Evolutionary conservation across 331 rosid species (phyloP), one percentile per base, ranked within the genome.

Genomic region (Quercus tomentella): DNA sequence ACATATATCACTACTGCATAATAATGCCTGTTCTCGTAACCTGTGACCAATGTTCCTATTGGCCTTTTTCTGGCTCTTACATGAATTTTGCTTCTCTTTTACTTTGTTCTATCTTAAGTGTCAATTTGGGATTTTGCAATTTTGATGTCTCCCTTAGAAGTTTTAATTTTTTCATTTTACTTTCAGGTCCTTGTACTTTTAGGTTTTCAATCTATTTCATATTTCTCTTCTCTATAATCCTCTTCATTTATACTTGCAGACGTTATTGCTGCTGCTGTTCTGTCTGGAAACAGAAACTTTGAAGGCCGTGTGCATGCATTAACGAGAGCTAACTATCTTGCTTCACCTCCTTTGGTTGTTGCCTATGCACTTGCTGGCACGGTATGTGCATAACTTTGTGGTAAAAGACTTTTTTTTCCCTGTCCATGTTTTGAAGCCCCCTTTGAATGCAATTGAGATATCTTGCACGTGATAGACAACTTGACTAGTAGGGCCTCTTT

Each of bases 281-380:
- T 85, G 20, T 85, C 89, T 56, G 85, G 89, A 69, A 86, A 86
- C 56, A 21, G 84, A 33, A 86, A 88, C 71, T 84, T 86, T 72
- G 88, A 88, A 75, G 89, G 92, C 2, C 88, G 37, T 60, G 35
- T 88, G n/a, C 87, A 88, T 80, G 75, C 81, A 2, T 57, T 84
- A 49, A 84, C 88, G 3, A 84, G 89, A 82, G 87, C 87, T n/a
- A 88, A 88, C 43, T 88, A 86, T 67, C 89, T 86, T 76, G 86
- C 91, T 70, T 85, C 89, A 41, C 91, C 89, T 63, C 86, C 85
- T 16, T 70, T 83, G 54, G 86, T 87, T 52, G 87, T 87, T 76
- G 91, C 88, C 43, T 87, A 85, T 26, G 89, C 88, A 0, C 89
- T 81, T 74, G 85, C 81, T 51, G 89, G 91, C 81, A 83, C 65